Evolutionary conservation across 2,329 filamentous ascomycete genomes (phyloP).

Genomic region (Talaromyces sp.): DNA sequence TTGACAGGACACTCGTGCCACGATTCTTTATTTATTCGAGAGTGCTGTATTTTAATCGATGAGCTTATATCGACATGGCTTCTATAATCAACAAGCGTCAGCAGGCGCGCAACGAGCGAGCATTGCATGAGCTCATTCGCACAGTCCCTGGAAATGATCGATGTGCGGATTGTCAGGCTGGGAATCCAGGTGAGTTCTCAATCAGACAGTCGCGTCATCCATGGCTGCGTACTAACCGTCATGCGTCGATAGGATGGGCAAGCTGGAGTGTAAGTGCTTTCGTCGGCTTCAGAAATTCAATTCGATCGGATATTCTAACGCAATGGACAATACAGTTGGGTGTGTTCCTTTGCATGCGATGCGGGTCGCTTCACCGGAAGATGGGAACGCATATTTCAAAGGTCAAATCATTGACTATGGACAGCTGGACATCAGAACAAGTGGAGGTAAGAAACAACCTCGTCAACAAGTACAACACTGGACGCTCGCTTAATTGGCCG

Average conservation of each 20-base stretch:
- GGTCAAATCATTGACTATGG: slow-evolving; percentile 98
- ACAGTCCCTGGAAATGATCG: slow-evolving; percentile 82
- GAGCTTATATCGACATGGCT: slow-evolving; percentile 55
- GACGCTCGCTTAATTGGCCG: neutral
- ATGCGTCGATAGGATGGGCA: slow-evolving; percentile 69
- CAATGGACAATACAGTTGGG: slow-evolving; percentile 64
- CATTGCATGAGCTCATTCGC: slow-evolving; percentile 84
- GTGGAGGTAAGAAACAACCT: slow-evolving; percentile 69
- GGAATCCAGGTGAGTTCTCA: slow-evolving; percentile 74
- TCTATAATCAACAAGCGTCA: slow-evolving; percentile 86
- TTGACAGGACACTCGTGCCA: neutral
- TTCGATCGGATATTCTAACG: slow-evolving; percentile 18
- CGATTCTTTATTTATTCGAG: neutral
- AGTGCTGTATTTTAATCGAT: neutral
- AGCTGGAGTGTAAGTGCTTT: slow-evolving; percentile 76
- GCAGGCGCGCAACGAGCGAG: slow-evolving; percentile 93
- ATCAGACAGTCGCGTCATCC: slow-evolving; percentile 22
- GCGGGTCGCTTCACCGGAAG: slow-evolving; percentile 91
- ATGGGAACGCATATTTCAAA: slow-evolving; percentile 97
- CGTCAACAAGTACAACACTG: neutral
- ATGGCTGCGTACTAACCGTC: neutral
- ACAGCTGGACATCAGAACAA: slow-evolving; percentile 93
- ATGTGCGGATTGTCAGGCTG: slow-evolving; percentile 89
- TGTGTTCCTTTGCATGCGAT: slow-evolving; percentile 96
- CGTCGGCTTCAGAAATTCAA: neutral